A percentile compares a stretch with the other conserved stretches of the same genome.
phyloP scores from a whole-genome alignment of 257 asterid genomes.

The Cordia subcordata region DNA sequence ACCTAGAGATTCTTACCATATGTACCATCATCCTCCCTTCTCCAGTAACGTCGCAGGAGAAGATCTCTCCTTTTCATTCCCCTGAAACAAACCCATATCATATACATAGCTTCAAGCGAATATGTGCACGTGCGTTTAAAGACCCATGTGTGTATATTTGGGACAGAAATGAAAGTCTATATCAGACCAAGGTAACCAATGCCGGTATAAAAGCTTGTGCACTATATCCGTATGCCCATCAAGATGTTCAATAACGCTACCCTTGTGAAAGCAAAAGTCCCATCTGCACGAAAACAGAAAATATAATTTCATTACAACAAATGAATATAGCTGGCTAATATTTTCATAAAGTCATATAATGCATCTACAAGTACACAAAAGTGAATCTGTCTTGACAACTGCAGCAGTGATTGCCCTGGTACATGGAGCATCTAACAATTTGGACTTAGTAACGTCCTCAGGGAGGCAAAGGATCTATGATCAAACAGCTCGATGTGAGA shows the following conservation, averaged over 20 bases:
- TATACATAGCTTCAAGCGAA: slow-evolving; percentile 6
- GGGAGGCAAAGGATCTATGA: too few relatives aligned
- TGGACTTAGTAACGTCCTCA: too few relatives aligned
- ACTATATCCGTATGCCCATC: slow-evolving; percentile 98
- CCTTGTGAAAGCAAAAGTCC: slow-evolving; percentile 89
- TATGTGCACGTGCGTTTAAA: not conserved
- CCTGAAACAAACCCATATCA: slow-evolving; percentile 45
- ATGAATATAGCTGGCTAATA: too few relatives aligned
- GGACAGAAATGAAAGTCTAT: slow-evolving; percentile 20
- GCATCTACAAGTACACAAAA: too few relatives aligned
- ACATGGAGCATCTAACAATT: too few relatives aligned
- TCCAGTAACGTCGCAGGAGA: slow-evolving; percentile 87
- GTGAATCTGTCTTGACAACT: too few relatives aligned
- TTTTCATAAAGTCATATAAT: too few relatives aligned
- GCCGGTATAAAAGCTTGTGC: slow-evolving; percentile 68
- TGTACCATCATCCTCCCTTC: slow-evolving; percentile 98
- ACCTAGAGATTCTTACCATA: slow-evolving; percentile 53
- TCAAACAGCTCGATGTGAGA: too few relatives aligned
- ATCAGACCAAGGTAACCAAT: slow-evolving; percentile 92
- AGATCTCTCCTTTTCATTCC: slow-evolving; percentile 92
- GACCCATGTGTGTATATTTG: not conserved
- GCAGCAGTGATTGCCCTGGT: too few relatives aligned
- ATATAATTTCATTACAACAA: not conserved
- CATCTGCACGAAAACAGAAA: slow-evolving; percentile 50
- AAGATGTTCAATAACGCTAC: slow-evolving; percentile 87